A percentile compares a stretch with the other conserved stretches of the same genome.
phyloP scores from a whole-genome alignment of 1,284 basidiomycete genomes.

The Xerocomus nothofagi region DNA sequence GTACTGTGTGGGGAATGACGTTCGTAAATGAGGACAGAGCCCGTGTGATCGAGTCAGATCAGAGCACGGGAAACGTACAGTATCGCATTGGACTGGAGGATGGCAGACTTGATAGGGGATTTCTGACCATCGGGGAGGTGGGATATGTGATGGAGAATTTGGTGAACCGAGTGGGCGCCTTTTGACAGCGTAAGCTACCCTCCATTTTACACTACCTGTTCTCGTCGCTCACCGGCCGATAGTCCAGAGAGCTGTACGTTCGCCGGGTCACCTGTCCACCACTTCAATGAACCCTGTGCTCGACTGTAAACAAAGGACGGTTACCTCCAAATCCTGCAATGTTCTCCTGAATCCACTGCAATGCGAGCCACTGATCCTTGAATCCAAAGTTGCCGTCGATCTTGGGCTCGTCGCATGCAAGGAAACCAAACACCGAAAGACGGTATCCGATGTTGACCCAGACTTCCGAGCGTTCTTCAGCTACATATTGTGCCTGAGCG shows the following conservation, averaged over 20 bases:
- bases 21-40: background rate
- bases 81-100: slow-evolving; percentile 73
- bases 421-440: slow-evolving; percentile 71
- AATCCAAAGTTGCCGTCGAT: slow-evolving; percentile 75
- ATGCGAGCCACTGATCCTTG: slow-evolving; percentile 55
- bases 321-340: slow-evolving; percentile 31
- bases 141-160: slow-evolving; percentile 69
- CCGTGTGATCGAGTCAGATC: background rate
- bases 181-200: slow-evolving; percentile 1
- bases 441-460: slow-evolving; percentile 75
- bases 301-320: slow-evolving; percentile 44
- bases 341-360: slow-evolving; percentile 31
- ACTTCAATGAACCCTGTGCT: slow-evolving; percentile 53
- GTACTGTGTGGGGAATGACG: slow-evolving; percentile 28
- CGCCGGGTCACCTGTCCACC: slow-evolving; percentile 55
- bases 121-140: slow-evolving; percentile 53
- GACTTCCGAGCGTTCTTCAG: slow-evolving; percentile 63
- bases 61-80: slow-evolving; percentile 42
- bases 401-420: slow-evolving; percentile 59
- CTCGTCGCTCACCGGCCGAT: slow-evolving; percentile 55
- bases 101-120: slow-evolving; percentile 66
- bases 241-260: slow-evolving; percentile 65
- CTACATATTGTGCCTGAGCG: slow-evolving; percentile 65
- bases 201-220: background rate
- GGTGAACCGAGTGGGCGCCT: slow-evolving; percentile 76